phyloP scores from a whole-genome alignment of 805 yeast genomes.

The Wickerhamomyces ciferrii region DNA sequence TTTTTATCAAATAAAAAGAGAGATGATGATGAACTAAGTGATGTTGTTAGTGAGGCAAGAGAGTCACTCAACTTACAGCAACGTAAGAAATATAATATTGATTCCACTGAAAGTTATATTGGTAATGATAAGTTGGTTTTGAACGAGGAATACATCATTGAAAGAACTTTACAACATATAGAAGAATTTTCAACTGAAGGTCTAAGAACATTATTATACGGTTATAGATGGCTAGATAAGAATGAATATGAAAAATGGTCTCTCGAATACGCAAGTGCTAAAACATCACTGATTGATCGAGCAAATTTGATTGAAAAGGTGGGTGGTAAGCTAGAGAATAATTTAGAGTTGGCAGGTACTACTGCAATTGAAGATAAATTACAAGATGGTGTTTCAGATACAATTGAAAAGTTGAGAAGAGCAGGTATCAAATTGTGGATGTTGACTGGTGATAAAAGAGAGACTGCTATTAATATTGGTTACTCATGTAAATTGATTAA shows the following conservation, averaged over 20 bases:
- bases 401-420: constrained; percentile 84
- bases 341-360: constrained; percentile 76
- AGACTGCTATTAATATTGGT: constrained; percentile 96
- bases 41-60: constrained; percentile 46
- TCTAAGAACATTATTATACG: constrained; percentile 80
- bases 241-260: constrained; percentile 65
- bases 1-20: constrained; percentile 35
- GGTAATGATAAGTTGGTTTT: constrained; percentile 52
- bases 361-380: constrained; percentile 97
- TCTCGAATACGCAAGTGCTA: constrained; percentile 63
- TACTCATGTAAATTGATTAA: constrained; percentile 90
- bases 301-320: constrained; percentile 58
- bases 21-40: constrained; percentile 48
- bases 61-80: constrained; percentile 59
- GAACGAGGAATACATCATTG: constrained; percentile 75
- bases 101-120: constrained; percentile 27
- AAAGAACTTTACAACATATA: constrained; percentile 81
- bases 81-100: constrained; percentile 40
- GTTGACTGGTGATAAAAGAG: constrained; percentile 97
- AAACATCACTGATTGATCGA: constrained; percentile 68
- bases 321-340: constrained; percentile 68
- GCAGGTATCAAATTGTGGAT: constrained; percentile 98
- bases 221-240: constrained; percentile 64
- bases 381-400: constrained; percentile 94
- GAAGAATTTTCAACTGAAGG: constrained; percentile 97